Base-by-base conservation (phyloP, 441 rosid genomes). In the Populus tomentosa region DNA sequence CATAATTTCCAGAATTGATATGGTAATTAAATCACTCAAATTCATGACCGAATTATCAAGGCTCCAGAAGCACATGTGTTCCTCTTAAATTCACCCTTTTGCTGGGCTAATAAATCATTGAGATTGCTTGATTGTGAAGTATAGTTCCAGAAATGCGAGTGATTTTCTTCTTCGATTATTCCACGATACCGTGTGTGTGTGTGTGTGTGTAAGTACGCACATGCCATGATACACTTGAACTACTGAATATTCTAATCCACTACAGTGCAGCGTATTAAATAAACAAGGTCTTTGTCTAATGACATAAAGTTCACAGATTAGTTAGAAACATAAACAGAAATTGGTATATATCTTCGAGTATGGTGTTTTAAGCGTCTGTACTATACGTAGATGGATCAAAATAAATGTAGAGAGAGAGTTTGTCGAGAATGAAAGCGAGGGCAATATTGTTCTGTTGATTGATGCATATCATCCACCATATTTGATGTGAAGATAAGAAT, bases 401-500 rank as follows among this genome's bases (percentile, higher is more conserved):
- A 30, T 30, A 30, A 30, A 30, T 30, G 32, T 30, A 30, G 32
- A 30, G 32, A 30, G 32, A 30, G 32, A 30, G 32, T 30, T 30
- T 30, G 38, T 38, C 68, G 77, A 71, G 73, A 63, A 64, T 72
- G 87, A 83, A 84, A 82, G 75, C 16, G 81, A 84, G 72, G 80
- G 90, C 84, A 53, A 53, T 53, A 21, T 30, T 30, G 4, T 59
- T 82, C 88, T 86, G 89, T 90, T 85, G 92, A 86, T 88, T 86
- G 94, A 86, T 82, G 90, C 85, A 76, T 84, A 89, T 89, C 81
- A 84, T 80, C 85, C 78, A 92, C 97, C 95, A 78, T 82, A 90
- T 82, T 88, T 88, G 97, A 91, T 90, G 95, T 87, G 86, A 88
- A 81, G 10, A 76, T 46, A 73, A 73, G 81, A 84, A 70, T 53